A percentile compares a stretch with the other conserved stretches of the same genome.
Evolutionary conservation across 148 eudicot genomes (phyloP).

Genomic region (Nepenthes gracilis): DNA sequence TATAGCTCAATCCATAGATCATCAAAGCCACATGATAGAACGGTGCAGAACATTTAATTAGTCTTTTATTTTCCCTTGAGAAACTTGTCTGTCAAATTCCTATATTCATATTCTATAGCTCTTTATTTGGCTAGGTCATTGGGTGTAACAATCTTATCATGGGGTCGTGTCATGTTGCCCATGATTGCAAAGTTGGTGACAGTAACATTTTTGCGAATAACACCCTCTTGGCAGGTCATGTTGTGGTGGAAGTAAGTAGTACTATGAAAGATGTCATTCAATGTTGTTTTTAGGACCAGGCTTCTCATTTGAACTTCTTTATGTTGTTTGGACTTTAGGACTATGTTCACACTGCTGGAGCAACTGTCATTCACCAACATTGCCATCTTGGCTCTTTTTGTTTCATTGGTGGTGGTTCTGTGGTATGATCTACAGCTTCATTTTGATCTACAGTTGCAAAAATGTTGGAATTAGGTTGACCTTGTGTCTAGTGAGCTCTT

Average conservation of each 20-base stretch:
- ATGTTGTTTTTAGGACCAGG: neutral
- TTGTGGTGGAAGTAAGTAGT: conserved; percentile 61
- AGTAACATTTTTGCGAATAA: conserved; percentile 80
- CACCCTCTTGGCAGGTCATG: conserved; percentile 87
- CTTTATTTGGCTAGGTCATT: conserved; percentile 41
- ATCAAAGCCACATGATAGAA: conserved; percentile 59
- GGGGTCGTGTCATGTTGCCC: conserved; percentile 95
- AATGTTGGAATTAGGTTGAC: no score
- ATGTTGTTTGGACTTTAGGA: conserved; percentile 34
- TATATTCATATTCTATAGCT: neutral
- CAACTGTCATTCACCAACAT: conserved; percentile 73
- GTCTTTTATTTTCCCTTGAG: neutral
- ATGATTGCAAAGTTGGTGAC: conserved; percentile 92
- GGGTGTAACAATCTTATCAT: conserved; percentile 84
- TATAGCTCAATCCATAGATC: conserved; percentile 83
- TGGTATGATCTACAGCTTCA: conserved; percentile 34
- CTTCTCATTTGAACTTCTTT: neutral
- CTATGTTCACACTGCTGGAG: conserved; percentile 81
- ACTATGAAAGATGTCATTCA: neutral
- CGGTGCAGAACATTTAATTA: conserved; percentile 31
- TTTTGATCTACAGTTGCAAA: neutral
- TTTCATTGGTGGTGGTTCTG: conserved; percentile 96
- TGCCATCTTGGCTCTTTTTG: conserved; percentile 80
- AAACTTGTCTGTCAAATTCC: neutral
- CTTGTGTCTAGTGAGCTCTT: no score